A percentile compares a stretch with the other conserved stretches of the same genome.
Evolutionary conservation across 768 basidiomycete genomes (phyloP).

Genomic region (Mycena epipterygia): DNA sequence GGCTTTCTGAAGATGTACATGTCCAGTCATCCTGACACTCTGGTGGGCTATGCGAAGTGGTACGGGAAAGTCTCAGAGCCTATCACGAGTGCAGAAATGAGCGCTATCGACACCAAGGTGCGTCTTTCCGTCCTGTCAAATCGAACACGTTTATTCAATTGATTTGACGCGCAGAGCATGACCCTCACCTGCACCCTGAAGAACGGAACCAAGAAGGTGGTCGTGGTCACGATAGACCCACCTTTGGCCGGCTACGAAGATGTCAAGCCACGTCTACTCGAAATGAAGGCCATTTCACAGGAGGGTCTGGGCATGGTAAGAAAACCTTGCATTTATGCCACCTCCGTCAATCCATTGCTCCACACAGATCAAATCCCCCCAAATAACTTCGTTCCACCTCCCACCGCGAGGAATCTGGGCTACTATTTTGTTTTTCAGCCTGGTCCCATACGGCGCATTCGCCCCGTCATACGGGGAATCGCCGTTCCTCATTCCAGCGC

Average conservation of each 20-base stretch:
- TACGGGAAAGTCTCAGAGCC: conserved; percentile 73
- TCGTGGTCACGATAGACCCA: conserved; percentile 75
- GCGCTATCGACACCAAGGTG: conserved; percentile 76
- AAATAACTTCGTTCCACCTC: conserved; percentile 68
- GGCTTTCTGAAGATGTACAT: conserved; percentile 87
- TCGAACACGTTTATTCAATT: background rate
- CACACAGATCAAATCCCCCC: conserved; percentile 73
- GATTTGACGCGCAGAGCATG: conserved; percentile 66
- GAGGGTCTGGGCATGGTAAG: conserved; percentile 84
- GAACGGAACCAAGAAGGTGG: conserved; percentile 59
- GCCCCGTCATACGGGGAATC: conserved; percentile 38
- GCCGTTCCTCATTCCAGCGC: conserved; percentile 49
- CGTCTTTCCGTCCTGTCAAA: conserved; percentile 20
- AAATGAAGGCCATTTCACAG: conserved; percentile 87
- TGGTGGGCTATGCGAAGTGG: conserved; percentile 87
- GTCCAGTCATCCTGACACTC: conserved; percentile 83
- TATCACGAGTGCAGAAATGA: conserved; percentile 78
- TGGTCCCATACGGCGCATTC: conserved; percentile 39
- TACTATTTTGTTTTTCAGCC: conserved; percentile 47
- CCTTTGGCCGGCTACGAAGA: conserved; percentile 64
- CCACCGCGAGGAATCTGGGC: conserved; percentile 48
- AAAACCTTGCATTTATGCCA: background rate
- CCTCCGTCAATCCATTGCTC: too few species aligned
- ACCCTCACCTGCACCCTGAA: conserved; percentile 73
- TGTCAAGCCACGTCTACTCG: conserved; percentile 54